Evolutionary conservation across 225 moss, liverwort and hornwort genomes (phyloP), one percentile per base, ranked within the genome.

Genomic region (Pleurozium schreberi): DNA sequence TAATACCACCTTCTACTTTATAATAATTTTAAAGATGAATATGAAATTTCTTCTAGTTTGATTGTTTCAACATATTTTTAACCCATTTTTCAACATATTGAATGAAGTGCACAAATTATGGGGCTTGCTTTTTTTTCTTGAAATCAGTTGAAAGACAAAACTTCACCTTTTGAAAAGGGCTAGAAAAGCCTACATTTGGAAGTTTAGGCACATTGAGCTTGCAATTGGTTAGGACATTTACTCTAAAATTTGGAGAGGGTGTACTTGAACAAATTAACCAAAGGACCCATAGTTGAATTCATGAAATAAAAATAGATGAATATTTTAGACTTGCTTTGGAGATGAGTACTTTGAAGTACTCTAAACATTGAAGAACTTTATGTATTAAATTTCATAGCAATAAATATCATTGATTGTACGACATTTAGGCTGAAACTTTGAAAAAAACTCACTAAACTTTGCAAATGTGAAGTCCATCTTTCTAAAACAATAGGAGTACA

Each of bases 41-140:
- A 9, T 42, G 3, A 25, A 70, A 25, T 1, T 4, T 3, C 5
- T 25, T 26, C 14, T 43, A 7, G 9, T 26, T 16, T 5, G 4
- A 28, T 43, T 45, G 1, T 10, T 73, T 27, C 16, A 5, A 28
- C 17, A 18, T 17, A 17, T 18, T 45, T 42, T 45, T 28, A 73
- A 30, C 0, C 30, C 2, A 30, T 45, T 73, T 40, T 74, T 0
- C 18, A 74, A 31, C 2, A 0, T 6, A 18, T 45, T 6, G 4
- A 73, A 45, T 30, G 30, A 45, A 70, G 30, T 11, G 6, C 8
- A 45, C 2, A 73, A 45, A 5, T 73, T 45, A 73, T 18, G 0
- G 2, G 5, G 11, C 18, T 10, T 4, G 12, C 3, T 0, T 28
- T 38, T 3, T 47, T 28, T 4, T 16, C 6, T 43, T 71, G 2